phyloP scores from a whole-genome alignment of 1,139 yeast species.

The Petasospora fabianii region DNA sequence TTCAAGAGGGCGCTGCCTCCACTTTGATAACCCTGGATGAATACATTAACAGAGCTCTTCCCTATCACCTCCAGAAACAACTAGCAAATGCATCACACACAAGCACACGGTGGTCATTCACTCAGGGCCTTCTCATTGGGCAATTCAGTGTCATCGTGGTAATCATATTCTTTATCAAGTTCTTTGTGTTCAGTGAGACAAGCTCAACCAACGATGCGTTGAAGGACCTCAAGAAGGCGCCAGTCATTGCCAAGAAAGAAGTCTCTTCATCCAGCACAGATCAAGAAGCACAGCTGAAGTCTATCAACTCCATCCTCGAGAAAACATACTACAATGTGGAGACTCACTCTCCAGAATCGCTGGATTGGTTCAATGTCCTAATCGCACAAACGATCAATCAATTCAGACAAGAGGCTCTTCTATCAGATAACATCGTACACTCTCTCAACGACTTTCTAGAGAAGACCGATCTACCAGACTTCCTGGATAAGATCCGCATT shows the following conservation, averaged over 20 bases:
- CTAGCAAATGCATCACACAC: slow-evolving; percentile 17
- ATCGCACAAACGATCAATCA: slow-evolving; percentile 90
- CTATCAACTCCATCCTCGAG: slow-evolving; percentile 58
- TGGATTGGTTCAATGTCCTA: slow-evolving; percentile 95
- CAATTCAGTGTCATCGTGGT: slow-evolving; percentile 79
- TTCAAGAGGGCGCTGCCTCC: slow-evolving; percentile 23
- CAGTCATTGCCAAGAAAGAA: slow-evolving; percentile 21
- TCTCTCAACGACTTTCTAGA: slow-evolving; percentile 56
- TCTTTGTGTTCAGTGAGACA: slow-evolving; percentile 83
- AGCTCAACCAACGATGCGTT: slow-evolving; percentile 36
- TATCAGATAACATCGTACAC: slow-evolving; percentile 78
- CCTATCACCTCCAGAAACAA: slow-evolving; percentile 32
- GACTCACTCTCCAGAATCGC: slow-evolving; percentile 81
- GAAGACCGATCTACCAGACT: slow-evolving; percentile 60
- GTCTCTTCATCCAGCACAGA: slow-evolving; percentile 19
- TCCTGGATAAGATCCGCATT: slow-evolving; percentile 69
- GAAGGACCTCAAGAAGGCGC: slow-evolving; percentile 25
- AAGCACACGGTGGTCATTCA: slow-evolving; percentile 52
- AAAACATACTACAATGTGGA: slow-evolving; percentile 91
- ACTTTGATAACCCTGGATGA: slow-evolving; percentile 33
- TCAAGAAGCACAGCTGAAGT: slow-evolving; percentile 29
- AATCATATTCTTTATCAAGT: slow-evolving; percentile 72
- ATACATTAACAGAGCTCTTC: slow-evolving; percentile 31
- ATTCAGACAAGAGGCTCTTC: slow-evolving; percentile 78
- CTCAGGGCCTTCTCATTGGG: slow-evolving; percentile 77